A percentile compares a stretch with the other conserved stretches of the same genome.
Evolutionary conservation across 768 basidiomycete genomes (phyloP).

Genomic region (Tricholomella constricta): DNA sequence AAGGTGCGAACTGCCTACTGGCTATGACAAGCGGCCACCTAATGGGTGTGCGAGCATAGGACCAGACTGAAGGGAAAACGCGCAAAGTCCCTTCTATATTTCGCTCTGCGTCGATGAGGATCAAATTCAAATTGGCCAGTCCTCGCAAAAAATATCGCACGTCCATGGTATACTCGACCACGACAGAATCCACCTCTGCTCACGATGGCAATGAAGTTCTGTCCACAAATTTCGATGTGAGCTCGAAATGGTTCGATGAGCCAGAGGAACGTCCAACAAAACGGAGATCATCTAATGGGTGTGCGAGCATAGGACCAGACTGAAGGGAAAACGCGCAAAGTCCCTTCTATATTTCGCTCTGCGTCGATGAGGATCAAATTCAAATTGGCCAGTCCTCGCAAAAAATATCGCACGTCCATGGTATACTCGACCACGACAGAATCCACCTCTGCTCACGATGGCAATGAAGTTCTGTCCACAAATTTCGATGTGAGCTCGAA

Average conservation of each 20-base stretch:
- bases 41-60: background rate
- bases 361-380: slow-evolving; percentile 8
- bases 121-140: slow-evolving; percentile 4
- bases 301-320: background rate
- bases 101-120: slow-evolving; percentile 7
- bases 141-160: background rate
- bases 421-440: background rate
- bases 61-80: background rate
- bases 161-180: background rate
- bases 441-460: background rate
- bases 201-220: background rate
- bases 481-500: background rate
- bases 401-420: background rate
- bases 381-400: background rate
- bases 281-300: background rate
- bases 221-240: background rate
- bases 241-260: slow-evolving; percentile 1
- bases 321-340: background rate
- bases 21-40: background rate
- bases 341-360: slow-evolving; percentile 3
- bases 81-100: background rate
- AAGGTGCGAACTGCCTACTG: slow-evolving; percentile 2
- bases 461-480: background rate
- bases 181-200: background rate
- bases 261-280: background rate